phyloP scores from a whole-genome alignment of 441 rosid species.

The Isatis lusitanica region DNA sequence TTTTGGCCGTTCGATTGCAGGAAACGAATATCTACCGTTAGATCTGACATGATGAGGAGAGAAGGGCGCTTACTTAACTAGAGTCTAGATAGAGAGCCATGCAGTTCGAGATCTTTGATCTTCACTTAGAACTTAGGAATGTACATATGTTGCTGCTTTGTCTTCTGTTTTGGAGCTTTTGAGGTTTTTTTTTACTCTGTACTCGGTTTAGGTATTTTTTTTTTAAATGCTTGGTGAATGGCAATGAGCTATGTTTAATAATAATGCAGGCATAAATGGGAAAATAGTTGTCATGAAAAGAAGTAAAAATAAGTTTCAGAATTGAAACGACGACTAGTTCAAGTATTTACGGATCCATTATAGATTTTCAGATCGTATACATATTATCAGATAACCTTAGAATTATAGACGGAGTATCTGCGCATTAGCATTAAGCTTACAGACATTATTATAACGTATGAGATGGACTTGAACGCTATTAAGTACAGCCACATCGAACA shows the following conservation, averaged over 20 bases:
- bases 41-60: background rate
- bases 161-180: background rate
- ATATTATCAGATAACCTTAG: no score
- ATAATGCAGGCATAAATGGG: no score
- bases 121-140: background rate
- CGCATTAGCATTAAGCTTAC: no score
- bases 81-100: background rate
- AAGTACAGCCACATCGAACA: no score
- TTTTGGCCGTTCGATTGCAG: background rate
- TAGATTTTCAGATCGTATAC: no score
- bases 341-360: no score
- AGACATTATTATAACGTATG: no score
- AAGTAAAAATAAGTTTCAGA: no score
- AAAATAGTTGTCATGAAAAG: no score
- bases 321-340: background rate
- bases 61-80: background rate
- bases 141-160: constrained; percentile 7
- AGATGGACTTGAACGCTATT: no score
- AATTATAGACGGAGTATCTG: no score
- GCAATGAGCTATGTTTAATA: background rate
- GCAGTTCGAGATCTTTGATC: constrained; percentile 8
- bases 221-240: background rate
- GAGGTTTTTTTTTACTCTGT: background rate
- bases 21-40: background rate
- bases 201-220: background rate